These are phyloP conservation scores for Cladosporium halotolerans DNA, from an alignment of 2,329 filamentous ascomycete genomes.

Conservation along the genomic window DNA sequence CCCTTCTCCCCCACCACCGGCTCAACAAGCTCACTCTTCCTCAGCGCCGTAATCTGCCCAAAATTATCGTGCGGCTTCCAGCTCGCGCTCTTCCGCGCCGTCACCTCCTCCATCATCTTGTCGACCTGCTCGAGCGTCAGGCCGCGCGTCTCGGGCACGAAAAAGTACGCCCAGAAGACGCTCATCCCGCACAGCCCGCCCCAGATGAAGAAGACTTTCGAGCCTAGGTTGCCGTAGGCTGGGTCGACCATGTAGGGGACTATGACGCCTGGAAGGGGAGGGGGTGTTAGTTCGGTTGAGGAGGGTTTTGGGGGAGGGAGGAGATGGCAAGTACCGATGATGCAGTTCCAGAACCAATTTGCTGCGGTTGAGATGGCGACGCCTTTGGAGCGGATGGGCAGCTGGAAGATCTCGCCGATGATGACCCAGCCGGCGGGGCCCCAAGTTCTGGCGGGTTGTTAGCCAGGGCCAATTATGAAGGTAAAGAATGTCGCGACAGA, in stretches of 20 bases:
- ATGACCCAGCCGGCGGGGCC: constrained; percentile 59
- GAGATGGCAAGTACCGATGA: not conserved
- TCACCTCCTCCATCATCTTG: constrained; percentile 42
- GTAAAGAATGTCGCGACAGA: not conserved
- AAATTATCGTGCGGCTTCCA: constrained; percentile 30
- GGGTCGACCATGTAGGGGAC: constrained; percentile 64
- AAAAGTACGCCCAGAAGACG: constrained; percentile 32
- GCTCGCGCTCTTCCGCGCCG: constrained; percentile 33
- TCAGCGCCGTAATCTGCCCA: constrained; percentile 16
- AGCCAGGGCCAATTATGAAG: not conserved
- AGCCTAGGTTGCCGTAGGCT: constrained; percentile 48
- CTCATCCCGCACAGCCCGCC: constrained; percentile 31
- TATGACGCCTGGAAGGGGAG: constrained; percentile 56
- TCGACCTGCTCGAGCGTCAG: constrained; percentile 34
- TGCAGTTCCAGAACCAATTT: constrained; percentile 87
- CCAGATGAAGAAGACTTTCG: constrained; percentile 45
- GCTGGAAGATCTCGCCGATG: constrained; percentile 84
- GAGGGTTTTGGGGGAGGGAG: not conserved
- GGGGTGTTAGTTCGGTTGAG: constrained; percentile 9
- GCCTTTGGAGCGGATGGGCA: constrained; percentile 48
- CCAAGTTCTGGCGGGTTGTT: constrained; percentile 10
- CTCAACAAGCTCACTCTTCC: constrained; percentile 13
- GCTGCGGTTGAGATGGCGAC: constrained; percentile 80
- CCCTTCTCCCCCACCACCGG: not conserved
- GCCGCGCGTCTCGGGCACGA: constrained; percentile 36